phyloP scores from a whole-genome alignment of 177 flowering plant genomes.

The Vitis hybrid region DNA sequence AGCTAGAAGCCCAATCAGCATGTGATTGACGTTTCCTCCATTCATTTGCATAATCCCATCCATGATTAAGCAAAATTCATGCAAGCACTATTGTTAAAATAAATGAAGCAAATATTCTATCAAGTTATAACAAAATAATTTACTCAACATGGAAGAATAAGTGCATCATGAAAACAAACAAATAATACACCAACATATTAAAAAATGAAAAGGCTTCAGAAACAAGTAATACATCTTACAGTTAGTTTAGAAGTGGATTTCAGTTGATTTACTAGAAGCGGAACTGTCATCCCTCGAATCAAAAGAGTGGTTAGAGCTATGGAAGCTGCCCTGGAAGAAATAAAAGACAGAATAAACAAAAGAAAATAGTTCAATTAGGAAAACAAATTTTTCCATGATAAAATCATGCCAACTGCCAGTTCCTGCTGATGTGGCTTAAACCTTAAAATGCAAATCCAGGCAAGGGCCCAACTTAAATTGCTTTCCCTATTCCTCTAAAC shows the following conservation, averaged over 20 bases:
- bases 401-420: too few species aligned
- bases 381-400: too few species aligned
- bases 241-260: constrained; percentile 70
- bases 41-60: too few species aligned
- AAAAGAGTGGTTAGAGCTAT: constrained; percentile 72
- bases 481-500: too few species aligned
- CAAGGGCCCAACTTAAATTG: too few species aligned
- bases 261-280: constrained; percentile 69
- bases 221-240: constrained; percentile 40
- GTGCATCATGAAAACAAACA: background rate
- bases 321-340: constrained; percentile 78
- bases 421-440: too few species aligned
- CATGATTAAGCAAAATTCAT: background rate
- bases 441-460: too few species aligned
- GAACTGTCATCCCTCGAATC: constrained; percentile 69
- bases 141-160: background rate
- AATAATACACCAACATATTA: background rate
- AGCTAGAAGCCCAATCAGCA: too few species aligned
- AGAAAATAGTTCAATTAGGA: background rate
- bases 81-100: background rate
- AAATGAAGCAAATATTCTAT: background rate
- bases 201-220: background rate
- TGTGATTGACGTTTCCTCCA: too few species aligned
- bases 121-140: background rate
- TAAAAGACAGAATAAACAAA: background rate